Evolutionary conservation across 2,329 filamentous ascomycete genomes (phyloP).

Genomic region (Hypocreales sp.): DNA sequence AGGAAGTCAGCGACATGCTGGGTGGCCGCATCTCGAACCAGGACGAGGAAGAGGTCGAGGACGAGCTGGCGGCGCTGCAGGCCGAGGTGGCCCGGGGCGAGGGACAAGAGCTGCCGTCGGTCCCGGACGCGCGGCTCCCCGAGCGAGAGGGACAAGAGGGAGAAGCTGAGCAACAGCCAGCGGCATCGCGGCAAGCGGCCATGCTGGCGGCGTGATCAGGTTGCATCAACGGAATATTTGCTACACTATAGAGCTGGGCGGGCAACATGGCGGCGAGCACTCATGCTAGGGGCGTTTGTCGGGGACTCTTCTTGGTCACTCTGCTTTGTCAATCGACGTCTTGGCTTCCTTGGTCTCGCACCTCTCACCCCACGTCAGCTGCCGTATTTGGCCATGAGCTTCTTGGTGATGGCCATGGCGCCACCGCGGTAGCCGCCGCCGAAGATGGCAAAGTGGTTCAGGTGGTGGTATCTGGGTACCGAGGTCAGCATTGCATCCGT

Average conservation of each 20-base stretch:
- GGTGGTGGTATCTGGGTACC: conserved; percentile 67
- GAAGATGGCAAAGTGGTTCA: conserved; percentile 81
- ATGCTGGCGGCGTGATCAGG: conserved; percentile 23
- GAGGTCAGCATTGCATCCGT: too few relatives aligned
- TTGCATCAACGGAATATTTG: too few relatives aligned
- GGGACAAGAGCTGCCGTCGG: conserved; percentile 12
- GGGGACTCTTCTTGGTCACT: neutral
- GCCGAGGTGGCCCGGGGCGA: conserved; percentile 14
- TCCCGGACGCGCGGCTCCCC: conserved; percentile 18
- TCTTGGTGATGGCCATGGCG: conserved; percentile 67
- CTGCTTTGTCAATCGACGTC: too few relatives aligned
- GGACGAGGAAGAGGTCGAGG: conserved; percentile 95
- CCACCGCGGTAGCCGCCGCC: conserved; percentile 63
- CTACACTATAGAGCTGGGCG: too few relatives aligned
- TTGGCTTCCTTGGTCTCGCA: neutral
- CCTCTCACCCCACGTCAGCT: neutral
- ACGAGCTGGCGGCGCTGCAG: conserved; percentile 76
- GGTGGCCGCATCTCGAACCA: conserved; percentile 78
- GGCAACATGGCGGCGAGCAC: conserved; percentile 10
- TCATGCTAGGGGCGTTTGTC: conserved; percentile 25
- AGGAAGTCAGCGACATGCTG: conserved; percentile 90
- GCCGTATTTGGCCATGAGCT: conserved; percentile 57
- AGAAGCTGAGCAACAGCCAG: conserved; percentile 3
- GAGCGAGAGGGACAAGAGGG: conserved; percentile 8
- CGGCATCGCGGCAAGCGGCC: conserved; percentile 12